phyloP scores from a whole-genome alignment of 495 filamentous ascomycete species.

The Pseudotulostoma volvatum region DNA sequence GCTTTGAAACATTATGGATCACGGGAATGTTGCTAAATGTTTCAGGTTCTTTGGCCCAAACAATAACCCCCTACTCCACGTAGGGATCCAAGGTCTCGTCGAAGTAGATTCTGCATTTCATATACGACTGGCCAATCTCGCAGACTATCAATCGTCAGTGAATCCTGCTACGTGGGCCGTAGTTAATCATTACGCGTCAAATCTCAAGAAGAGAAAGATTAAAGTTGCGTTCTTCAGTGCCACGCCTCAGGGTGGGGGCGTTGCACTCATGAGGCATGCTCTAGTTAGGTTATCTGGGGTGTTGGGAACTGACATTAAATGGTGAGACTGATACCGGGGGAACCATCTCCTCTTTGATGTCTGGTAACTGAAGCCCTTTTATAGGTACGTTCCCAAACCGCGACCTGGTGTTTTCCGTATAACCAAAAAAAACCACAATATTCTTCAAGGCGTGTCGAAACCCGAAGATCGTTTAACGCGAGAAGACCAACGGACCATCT shows the following conservation, averaged over 20 bases:
- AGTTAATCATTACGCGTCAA: constrained; percentile 47
- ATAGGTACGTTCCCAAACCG: constrained; percentile 64
- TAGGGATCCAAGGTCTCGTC: constrained; percentile 58
- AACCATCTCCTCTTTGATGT: not conserved
- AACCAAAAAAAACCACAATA: constrained; percentile 87
- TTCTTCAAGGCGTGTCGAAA: constrained; percentile 65
- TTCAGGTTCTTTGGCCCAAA: constrained; percentile 60
- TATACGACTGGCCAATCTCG: constrained; percentile 40
- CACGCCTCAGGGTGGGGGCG: constrained; percentile 76
- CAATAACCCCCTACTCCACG: constrained; percentile 53
- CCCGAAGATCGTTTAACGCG: constrained; percentile 42
- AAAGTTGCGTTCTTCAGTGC: constrained; percentile 76
- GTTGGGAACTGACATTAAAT: constrained; percentile 53
- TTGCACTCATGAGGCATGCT: constrained; percentile 79
- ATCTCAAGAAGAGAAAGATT: constrained; percentile 47
- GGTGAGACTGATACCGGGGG: constrained; percentile 37
- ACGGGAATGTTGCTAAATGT: constrained; percentile 6
- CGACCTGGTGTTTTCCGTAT: constrained; percentile 71
- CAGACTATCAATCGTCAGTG: constrained; percentile 51
- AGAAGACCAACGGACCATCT: constrained; percentile 42
- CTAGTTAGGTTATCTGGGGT: constrained; percentile 55
- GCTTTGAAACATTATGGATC: constrained; percentile 8
- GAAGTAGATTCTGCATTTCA: constrained; percentile 54
- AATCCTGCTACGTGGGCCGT: constrained; percentile 47
- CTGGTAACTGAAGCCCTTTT: constrained; percentile 8